Base-by-base conservation (phyloP, 2,329 filamentous ascomycete genomes). In the Fusarium caatingaense region DNA sequence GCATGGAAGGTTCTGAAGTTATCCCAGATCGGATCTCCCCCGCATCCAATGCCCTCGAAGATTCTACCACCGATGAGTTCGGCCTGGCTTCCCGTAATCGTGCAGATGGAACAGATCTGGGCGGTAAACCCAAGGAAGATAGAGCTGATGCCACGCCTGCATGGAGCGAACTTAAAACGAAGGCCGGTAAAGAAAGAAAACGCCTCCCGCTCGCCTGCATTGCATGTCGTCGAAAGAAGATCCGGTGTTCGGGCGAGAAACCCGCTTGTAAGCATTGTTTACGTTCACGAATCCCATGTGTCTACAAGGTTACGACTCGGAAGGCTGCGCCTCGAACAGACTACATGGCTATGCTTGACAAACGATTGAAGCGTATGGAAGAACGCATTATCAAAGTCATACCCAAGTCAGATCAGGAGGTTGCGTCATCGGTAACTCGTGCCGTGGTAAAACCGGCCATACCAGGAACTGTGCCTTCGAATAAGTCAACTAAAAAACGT, bases 311-410 rank as follows among this genome's bases (percentile, higher is more conserved):
- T 64, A 98, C 94, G 0, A 94, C 94, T 6, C 88, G 96, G 64
- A 98, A 98, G 80, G 94, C 95, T 2, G 94, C 94, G 6, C 96
- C 96, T 5, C 88, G 96, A 55, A 98, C 96, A 20, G 96, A 98
- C 80, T 98, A 98, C 80, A 98, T 98, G 96, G 94, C 94, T 44
- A 98, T 98, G 94, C 83, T 98, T 74, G 96, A 98, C 81, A 98
- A 97, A 81, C 88, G 96, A 56, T 80, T 98, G 72, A 98, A 97
- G 83, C 87, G 95, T 60, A 98, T 98, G 96, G 96, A 99, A 80
- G 95, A 98, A 76, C 91, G 95, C 60, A 96, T 98, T 68, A 97
- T 98, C 82, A 97, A 97, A 79, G 91, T 95, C 62, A 92, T 98
- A 28, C 95, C 96, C 0, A 97, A 95, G 77, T 88, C 93, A 44